Evolutionary conservation across 805 yeast genomes (phyloP).

Genomic region (Starmerella ratchasimensis): DNA sequence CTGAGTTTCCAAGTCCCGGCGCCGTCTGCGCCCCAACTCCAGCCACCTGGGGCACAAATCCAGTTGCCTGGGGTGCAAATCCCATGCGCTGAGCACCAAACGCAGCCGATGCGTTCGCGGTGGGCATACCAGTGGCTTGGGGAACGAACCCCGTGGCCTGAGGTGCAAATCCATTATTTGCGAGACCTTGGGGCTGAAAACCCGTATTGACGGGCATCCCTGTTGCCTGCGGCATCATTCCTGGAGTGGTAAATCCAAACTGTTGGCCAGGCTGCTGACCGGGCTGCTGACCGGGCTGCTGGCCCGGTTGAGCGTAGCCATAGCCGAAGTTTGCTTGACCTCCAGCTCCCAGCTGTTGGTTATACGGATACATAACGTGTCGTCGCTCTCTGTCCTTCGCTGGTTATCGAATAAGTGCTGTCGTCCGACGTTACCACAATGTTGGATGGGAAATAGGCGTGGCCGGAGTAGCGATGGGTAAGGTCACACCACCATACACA

Average conservation of each 20-base stretch:
- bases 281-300: neutral
- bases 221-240: neutral
- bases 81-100: neutral
- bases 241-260: neutral
- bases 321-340: neutral
- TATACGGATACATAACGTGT: conserved; percentile 1
- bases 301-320: neutral
- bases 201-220: neutral
- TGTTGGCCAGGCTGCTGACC: neutral
- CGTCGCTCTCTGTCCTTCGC: no score
- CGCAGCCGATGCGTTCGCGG: neutral
- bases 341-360: neutral
- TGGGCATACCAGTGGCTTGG: conserved; percentile 8
- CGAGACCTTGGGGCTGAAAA: no score
- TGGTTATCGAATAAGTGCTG: no score
- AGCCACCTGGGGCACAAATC: neutral
- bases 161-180: neutral
- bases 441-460: no score
- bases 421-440: no score
- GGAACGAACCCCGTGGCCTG: conserved; percentile 9
- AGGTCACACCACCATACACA: no score
- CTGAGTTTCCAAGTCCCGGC: conserved; percentile 23
- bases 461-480: no score
- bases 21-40: conserved; percentile 22
- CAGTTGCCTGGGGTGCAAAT: neutral